Evolutionary conservation across 495 filamentous ascomycete genomes (phyloP).

Genomic region (Podospora pseudopauciseta): DNA sequence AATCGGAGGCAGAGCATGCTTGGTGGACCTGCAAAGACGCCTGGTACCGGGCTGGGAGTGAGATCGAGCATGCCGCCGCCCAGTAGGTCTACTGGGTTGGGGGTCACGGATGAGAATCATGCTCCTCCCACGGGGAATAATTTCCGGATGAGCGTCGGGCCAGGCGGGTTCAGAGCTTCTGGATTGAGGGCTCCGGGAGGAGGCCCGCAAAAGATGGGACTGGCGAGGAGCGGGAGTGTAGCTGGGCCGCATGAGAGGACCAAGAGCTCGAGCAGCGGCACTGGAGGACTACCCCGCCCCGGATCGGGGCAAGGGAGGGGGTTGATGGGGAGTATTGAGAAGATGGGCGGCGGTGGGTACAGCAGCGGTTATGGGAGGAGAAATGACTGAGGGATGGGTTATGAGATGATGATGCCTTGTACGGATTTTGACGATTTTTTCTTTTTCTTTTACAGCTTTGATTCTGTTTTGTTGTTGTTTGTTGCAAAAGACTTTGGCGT

Average conservation of each 20-base stretch:
- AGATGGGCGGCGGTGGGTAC: constrained; percentile 51
- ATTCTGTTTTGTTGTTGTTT: neutral
- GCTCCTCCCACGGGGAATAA: constrained; percentile 12
- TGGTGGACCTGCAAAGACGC: neutral
- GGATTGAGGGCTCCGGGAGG: constrained; percentile 43
- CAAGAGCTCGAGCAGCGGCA: constrained; percentile 33
- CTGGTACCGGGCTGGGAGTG: neutral
- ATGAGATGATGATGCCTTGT: constrained; percentile 4
- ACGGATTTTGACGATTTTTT: constrained; percentile 6
- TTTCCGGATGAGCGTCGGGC: constrained; percentile 14
- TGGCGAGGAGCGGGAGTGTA: constrained; percentile 34
- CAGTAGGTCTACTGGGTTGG: neutral
- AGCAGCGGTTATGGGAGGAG: constrained; percentile 16
- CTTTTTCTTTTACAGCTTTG: neutral
- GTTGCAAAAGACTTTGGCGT: neutral
- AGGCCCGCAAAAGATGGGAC: constrained; percentile 14
- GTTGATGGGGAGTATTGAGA: constrained; percentile 70
- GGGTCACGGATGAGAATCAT: neutral
- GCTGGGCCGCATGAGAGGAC: constrained; percentile 36
- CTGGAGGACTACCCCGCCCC: constrained; percentile 42
- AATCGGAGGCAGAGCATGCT: constrained; percentile 13
- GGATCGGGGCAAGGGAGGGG: constrained; percentile 45
- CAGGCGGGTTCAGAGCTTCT: constrained; percentile 32
- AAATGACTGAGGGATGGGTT: neutral
- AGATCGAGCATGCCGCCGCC: constrained; percentile 7